phyloP scores from a whole-genome alignment of 1,284 basidiomycete species.

The Puccinia triticina region DNA sequence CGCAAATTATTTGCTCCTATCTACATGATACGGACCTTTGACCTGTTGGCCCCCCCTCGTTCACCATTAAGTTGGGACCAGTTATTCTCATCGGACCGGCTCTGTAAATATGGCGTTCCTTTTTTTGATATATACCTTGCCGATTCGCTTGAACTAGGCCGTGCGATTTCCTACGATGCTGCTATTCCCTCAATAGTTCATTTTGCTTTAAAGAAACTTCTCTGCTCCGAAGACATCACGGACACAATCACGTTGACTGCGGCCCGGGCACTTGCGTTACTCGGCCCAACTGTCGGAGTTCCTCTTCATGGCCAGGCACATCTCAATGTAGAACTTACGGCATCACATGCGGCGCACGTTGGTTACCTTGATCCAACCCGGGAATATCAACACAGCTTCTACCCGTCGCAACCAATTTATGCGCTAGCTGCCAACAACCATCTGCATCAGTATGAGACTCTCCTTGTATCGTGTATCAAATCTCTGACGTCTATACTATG shows the following conservation, averaged over 20 bases:
- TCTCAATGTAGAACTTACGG: neutral
- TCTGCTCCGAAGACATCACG: neutral
- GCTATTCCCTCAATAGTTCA: neutral
- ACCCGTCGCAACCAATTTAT: slow-evolving; percentile 9
- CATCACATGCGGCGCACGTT: neutral
- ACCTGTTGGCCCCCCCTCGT: neutral
- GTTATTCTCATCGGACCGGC: neutral
- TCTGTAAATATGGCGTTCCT: slow-evolving; percentile 1
- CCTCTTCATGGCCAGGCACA: slow-evolving; percentile 6
- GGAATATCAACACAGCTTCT: neutral
- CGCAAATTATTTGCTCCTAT: neutral
- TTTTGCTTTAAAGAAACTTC: neutral
- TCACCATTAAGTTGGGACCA: slow-evolving; percentile 1
- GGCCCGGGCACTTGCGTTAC: neutral
- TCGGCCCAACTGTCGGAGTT: slow-evolving; percentile 16
- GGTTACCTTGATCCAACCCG: neutral
- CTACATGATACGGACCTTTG: neutral
- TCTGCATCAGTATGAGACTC: neutral
- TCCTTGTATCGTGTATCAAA: neutral
- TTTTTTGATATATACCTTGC: neutral
- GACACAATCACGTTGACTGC: neutral
- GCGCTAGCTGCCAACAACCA: neutral
- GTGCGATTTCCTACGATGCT: neutral
- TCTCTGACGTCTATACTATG: neutral
- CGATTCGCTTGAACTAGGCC: neutral